phyloP scores from a whole-genome alignment of 2,329 filamentous ascomycete genomes.

The Colletotrichum scovillei region DNA sequence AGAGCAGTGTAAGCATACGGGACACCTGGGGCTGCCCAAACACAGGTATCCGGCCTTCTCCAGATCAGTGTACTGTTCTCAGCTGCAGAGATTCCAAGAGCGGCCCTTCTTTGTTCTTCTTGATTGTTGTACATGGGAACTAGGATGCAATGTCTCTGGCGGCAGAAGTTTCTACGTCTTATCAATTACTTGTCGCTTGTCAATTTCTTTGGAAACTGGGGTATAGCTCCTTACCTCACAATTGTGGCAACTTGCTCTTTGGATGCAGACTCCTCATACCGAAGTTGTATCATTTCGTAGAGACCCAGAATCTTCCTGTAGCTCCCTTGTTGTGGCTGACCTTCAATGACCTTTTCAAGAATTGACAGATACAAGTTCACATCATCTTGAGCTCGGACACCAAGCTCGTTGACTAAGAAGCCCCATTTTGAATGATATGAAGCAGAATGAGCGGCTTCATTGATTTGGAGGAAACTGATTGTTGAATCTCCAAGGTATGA shows the following conservation, averaged over 20 bases:
- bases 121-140: background rate
- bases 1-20: background rate
- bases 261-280: background rate
- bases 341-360: background rate
- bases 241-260: background rate
- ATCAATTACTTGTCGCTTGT: background rate
- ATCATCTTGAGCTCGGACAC: background rate
- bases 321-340: background rate
- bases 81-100: background rate
- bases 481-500: background rate
- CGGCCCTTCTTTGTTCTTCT: background rate
- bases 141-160: background rate
- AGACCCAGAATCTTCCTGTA: background rate
- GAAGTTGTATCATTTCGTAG: background rate
- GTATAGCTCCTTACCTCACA: background rate
- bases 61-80: background rate
- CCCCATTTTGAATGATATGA: background rate
- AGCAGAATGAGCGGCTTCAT: background rate
- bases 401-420: background rate
- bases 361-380: background rate
- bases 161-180: background rate
- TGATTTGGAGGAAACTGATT: background rate
- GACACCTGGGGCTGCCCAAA: background rate
- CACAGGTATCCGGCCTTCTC: background rate
- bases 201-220: no score